phyloP scores from a whole-genome alignment of 2,329 filamentous ascomycete genomes.

The Alternaria gansuensis region DNA sequence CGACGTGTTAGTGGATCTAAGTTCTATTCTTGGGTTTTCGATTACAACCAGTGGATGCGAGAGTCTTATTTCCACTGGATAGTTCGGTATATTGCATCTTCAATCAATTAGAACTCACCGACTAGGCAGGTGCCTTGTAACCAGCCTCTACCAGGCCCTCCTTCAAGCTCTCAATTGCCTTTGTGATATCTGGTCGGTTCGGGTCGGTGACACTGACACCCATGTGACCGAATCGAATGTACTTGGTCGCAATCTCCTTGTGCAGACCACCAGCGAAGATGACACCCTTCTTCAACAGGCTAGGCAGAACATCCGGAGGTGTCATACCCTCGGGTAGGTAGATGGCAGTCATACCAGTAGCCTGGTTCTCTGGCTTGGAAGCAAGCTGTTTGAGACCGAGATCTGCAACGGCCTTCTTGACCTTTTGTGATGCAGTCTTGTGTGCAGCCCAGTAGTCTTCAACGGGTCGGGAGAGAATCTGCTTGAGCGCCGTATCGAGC shows the following conservation, averaged over 20 bases:
- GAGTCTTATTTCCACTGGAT: not conserved
- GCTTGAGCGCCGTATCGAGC: constrained; percentile 84
- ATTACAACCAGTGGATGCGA: constrained; percentile 1
- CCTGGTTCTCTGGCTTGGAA: constrained; percentile 85
- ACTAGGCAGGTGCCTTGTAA: constrained; percentile 55
- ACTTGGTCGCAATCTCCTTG: constrained; percentile 92
- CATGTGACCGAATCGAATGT: constrained; percentile 98
- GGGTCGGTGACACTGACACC: constrained; percentile 90
- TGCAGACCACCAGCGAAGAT: constrained; percentile 96
- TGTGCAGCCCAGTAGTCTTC: constrained; percentile 85
- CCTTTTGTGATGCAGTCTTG: constrained; percentile 77
- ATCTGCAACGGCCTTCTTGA: constrained; percentile 83
- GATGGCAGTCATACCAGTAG: constrained; percentile 97
- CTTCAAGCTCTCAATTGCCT: constrained; percentile 80
- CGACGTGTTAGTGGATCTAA: not conserved
- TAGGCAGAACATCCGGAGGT: constrained; percentile 83
- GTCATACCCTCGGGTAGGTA: constrained; percentile 87
- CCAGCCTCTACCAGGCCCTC: constrained; percentile 78
- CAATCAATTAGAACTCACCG: not conserved
- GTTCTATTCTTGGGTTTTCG: constrained; percentile 17
- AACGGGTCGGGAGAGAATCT: constrained; percentile 83
- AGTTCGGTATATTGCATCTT: not conserved
- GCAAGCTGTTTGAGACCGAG: constrained; percentile 90
- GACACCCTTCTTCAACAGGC: constrained; percentile 83
- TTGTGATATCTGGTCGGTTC: constrained; percentile 80